Conservation (phyloP, 2,329 filamentous ascomycete genomes). For the Coleophoma cylindrospora region DNA sequence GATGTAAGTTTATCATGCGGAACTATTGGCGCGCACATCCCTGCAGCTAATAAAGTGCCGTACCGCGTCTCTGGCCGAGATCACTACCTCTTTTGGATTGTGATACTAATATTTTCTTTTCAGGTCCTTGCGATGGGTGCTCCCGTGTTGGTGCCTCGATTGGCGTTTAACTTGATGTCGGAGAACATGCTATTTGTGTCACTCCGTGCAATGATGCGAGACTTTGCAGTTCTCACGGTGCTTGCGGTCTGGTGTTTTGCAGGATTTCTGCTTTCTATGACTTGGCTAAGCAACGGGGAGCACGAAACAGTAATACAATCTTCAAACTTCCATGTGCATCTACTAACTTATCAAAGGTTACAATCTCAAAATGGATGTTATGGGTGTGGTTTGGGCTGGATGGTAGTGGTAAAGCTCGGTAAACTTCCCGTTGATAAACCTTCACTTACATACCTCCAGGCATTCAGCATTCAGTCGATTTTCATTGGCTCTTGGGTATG, state of each 20-base stretch:
- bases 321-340: background rate
- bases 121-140: constrained; percentile 64
- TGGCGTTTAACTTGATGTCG: constrained; percentile 79
- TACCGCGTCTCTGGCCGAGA: no score
- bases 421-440: no score
- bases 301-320: constrained; percentile 38
- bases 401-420: constrained; percentile 28
- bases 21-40: no score
- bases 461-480: constrained; percentile 54
- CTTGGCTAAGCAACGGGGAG: constrained; percentile 67
- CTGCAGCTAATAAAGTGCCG: no score
- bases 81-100: no score
- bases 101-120: no score
- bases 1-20: constrained; percentile 43
- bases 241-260: constrained; percentile 79
- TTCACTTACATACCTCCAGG: constrained; percentile 20
- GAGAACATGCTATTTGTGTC: constrained; percentile 83
- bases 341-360: constrained; percentile 33
- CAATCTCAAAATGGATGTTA: constrained; percentile 85
- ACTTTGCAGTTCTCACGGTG: constrained; percentile 73
- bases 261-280: constrained; percentile 73
- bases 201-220: constrained; percentile 77
- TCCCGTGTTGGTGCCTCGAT: constrained; percentile 69
- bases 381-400: constrained; percentile 92
- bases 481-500: constrained; percentile 55